Percentiles rank a stretch among this genome's conserved stretches.
These are phyloP conservation scores for Kwoniella sp. DNA, from an alignment of 768 basidiomycete genomes.

Conservation along the genomic window DNA sequence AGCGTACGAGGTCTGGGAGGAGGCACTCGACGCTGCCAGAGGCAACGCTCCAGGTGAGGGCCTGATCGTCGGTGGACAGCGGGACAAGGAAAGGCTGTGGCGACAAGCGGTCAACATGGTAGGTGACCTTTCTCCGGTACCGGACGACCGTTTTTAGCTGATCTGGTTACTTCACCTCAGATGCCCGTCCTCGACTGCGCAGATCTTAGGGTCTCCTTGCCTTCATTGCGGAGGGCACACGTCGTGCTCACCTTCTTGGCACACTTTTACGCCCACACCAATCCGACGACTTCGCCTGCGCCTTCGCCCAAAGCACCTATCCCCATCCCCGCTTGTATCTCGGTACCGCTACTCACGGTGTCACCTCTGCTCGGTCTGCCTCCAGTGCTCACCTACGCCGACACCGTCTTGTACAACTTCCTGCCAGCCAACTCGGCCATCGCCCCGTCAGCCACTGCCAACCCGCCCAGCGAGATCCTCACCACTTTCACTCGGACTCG, in stretches of 20 bases:
- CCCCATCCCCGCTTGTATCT: slow-evolving; percentile 64
- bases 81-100: slow-evolving; percentile 61
- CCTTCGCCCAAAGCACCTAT: slow-evolving; percentile 51
- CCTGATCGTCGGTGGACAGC: slow-evolving; percentile 29
- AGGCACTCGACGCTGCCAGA: slow-evolving; percentile 53
- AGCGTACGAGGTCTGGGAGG: slow-evolving; percentile 72
- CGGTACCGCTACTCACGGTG: slow-evolving; percentile 70
- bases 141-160: not conserved
- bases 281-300: slow-evolving; percentile 15
- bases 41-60: slow-evolving; percentile 42
- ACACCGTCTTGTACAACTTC: slow-evolving; percentile 82
- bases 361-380: slow-evolving; percentile 71
- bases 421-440: slow-evolving; percentile 30
- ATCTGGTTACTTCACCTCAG: slow-evolving; percentile 49
- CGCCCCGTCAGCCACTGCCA: slow-evolving; percentile 47
- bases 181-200: slow-evolving; percentile 66
- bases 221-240: slow-evolving; percentile 75
- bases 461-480: slow-evolving; percentile 55
- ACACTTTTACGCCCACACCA: slow-evolving; percentile 77
- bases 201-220: slow-evolving; percentile 57
- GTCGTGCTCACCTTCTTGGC: slow-evolving; percentile 81
- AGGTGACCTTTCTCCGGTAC: slow-evolving; percentile 45
- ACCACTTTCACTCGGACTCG: slow-evolving; percentile 65
- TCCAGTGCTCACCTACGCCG: slow-evolving; percentile 83
- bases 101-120: slow-evolving; percentile 62